phyloP scores from a whole-genome alignment of 139 green algal genomes.

The Tetradesmus lagerheimii region DNA sequence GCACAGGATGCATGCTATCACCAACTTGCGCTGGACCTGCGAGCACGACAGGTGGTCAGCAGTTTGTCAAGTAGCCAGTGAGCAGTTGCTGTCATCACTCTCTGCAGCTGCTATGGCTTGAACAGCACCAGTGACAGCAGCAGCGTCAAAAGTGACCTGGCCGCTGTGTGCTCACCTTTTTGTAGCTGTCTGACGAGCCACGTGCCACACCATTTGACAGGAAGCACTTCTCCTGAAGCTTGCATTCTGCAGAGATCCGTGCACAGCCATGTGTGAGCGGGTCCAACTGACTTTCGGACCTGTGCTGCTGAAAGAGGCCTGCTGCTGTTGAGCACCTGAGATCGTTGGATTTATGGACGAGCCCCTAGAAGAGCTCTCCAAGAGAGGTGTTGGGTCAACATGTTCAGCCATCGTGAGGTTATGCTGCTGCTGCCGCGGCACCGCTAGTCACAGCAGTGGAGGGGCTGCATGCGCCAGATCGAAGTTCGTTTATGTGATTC shows the following conservation, averaged over 20 bases:
- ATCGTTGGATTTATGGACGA: not conserved
- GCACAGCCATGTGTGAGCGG: not conserved
- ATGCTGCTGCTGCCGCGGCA: not conserved
- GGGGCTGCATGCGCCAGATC: not conserved
- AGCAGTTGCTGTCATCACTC: not conserved
- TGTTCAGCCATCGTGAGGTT: not conserved
- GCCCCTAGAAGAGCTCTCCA: not conserved
- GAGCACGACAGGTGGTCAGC: not conserved
- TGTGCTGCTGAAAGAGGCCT: not conserved
- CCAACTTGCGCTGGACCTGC: conserved; percentile 68
- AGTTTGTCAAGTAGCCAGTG: not conserved
- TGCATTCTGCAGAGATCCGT: conserved; percentile 33
- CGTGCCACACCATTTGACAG: conserved; percentile 18
- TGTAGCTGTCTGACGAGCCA: not conserved
- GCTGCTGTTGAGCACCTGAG: not conserved
- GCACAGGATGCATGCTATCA: conserved; percentile 62
- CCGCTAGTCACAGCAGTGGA: not conserved
- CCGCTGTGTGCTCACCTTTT: conserved; percentile 5
- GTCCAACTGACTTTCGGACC: not conserved
- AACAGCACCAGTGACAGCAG: not conserved
- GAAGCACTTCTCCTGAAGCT: conserved; percentile 48
- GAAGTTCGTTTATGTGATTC: not conserved
- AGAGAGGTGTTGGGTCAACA: not conserved
- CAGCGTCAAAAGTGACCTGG: not conserved
- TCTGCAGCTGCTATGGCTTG: not conserved